phyloP scores from a whole-genome alignment of 73 alveolate species.

The Paramecium primaurelia region DNA sequence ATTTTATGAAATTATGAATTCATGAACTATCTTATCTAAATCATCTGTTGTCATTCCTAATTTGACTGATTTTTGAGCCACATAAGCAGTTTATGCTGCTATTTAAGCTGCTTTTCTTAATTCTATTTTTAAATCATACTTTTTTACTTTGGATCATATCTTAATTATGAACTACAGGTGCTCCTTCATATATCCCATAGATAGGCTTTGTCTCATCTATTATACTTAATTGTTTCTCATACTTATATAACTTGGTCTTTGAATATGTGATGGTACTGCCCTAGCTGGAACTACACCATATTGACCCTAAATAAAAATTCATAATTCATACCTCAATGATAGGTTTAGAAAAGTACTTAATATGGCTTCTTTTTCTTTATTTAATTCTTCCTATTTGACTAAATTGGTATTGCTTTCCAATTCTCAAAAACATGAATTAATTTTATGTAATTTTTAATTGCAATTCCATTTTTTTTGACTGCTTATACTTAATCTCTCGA shows the following conservation, averaged over 20 bases:
- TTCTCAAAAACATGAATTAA: neutral
- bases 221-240: neutral
- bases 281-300: conserved; percentile 47
- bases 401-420: neutral
- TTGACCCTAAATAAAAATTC: conserved; percentile 27
- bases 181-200: conserved; percentile 53
- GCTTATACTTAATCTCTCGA: neutral
- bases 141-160: conserved; percentile 43
- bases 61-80: conserved; percentile 75
- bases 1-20: conserved; percentile 74
- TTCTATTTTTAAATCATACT: neutral
- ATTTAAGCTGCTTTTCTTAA: conserved; percentile 83
- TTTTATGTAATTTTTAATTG: neutral
- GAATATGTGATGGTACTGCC: conserved; percentile 35
- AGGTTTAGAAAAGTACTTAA: neutral
- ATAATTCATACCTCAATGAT: neutral
- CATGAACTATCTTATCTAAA: conserved; percentile 87
- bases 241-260: conserved; percentile 35
- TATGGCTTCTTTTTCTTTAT: neutral
- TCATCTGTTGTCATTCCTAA: conserved; percentile 90
- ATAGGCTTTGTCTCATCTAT: conserved; percentile 27
- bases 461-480: neutral
- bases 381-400: neutral
- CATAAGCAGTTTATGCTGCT: conserved; percentile 80
- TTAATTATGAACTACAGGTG: conserved; percentile 46